Percentiles rank a stretch among this genome's conserved stretches.
Evolutionary conservation across 257 asterid genomes (phyloP).

Genomic region (Penstemon newberryi): DNA sequence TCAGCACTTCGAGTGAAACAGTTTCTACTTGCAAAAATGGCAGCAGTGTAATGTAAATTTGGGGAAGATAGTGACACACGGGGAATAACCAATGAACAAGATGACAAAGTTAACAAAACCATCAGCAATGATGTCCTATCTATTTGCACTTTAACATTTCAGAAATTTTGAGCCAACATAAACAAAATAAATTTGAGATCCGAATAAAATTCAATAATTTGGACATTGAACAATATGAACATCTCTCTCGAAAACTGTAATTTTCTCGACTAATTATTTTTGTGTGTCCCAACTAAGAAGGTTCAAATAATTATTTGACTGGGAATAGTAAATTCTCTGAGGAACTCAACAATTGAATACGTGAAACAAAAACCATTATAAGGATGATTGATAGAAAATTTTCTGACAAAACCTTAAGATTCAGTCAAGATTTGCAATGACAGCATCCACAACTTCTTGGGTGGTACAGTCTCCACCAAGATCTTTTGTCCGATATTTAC

Average conservation of each 20-base stretch:
- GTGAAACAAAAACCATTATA: conserved; percentile 19
- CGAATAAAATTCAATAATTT: not conserved
- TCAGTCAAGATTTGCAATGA: conserved; percentile 70
- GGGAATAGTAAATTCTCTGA: conserved; percentile 13
- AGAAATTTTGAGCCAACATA: not conserved
- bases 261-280: conserved; percentile 10
- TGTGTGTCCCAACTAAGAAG: conserved; percentile 19
- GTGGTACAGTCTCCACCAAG: conserved; percentile 86
- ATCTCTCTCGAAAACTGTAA: not conserved
- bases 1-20: no score
- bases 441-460: conserved; percentile 92
- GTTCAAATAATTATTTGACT: conserved; percentile 25
- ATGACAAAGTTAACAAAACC: no score
- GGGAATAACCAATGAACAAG: no score
- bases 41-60: no score
- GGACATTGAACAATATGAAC: conserved; percentile 4
- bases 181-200: not conserved
- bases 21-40: no score
- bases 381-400: not conserved
- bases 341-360: conserved; percentile 28
- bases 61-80: no score
- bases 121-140: no score
- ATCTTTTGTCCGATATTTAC: conserved; percentile 79
- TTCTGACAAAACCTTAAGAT: not conserved
- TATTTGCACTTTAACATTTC: not conserved